Evolutionary conservation across 768 basidiomycete genomes (phyloP).

Genomic region (Pulveroboletus sp.): DNA sequence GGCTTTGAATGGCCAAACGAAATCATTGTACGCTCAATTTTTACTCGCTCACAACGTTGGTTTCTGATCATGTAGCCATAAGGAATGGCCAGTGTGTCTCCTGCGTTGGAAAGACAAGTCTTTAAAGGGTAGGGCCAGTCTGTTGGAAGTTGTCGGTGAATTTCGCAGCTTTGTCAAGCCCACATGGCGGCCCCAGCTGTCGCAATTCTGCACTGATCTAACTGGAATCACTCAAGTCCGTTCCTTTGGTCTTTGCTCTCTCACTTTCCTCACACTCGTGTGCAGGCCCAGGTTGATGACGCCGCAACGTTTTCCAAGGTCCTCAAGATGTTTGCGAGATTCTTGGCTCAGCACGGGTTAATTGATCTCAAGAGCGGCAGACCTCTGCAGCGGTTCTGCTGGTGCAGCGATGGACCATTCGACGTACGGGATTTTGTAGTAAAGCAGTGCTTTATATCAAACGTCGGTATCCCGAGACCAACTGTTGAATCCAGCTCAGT

Average conservation of each 20-base stretch:
- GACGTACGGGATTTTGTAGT: conserved; percentile 82
- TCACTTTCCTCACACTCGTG: conserved; percentile 2
- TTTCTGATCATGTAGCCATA: conserved; percentile 10
- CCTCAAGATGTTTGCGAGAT: conserved; percentile 55
- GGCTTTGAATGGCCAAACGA: conserved; percentile 86
- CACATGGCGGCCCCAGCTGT: conserved; percentile 77
- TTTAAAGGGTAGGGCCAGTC: conserved; percentile 43
- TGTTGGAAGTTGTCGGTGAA: conserved; percentile 68
- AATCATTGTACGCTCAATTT: conserved; percentile 68
- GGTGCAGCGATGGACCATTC: conserved; percentile 83
- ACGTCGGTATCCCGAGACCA: conserved; percentile 38
- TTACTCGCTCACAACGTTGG: conserved; percentile 1
- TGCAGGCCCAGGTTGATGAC: conserved; percentile 73
- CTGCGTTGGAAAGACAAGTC: conserved; percentile 74
- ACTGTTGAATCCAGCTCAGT: not conserved
- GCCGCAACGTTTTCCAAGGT: conserved; percentile 76
- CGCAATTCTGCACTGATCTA: conserved; percentile 77
- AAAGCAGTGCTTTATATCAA: conserved; percentile 87
- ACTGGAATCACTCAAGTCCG: conserved; percentile 92
- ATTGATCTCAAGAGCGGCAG: conserved; percentile 55
- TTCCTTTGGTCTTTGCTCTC: conserved; percentile 13
- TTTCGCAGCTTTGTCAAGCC: conserved; percentile 88
- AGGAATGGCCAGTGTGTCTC: conserved; percentile 94
- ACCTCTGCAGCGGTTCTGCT: conserved; percentile 61
- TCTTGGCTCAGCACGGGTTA: conserved; percentile 67